phyloP scores from a whole-genome alignment of 2,329 filamentous ascomycete species.

The Colletotrichum magnum region DNA sequence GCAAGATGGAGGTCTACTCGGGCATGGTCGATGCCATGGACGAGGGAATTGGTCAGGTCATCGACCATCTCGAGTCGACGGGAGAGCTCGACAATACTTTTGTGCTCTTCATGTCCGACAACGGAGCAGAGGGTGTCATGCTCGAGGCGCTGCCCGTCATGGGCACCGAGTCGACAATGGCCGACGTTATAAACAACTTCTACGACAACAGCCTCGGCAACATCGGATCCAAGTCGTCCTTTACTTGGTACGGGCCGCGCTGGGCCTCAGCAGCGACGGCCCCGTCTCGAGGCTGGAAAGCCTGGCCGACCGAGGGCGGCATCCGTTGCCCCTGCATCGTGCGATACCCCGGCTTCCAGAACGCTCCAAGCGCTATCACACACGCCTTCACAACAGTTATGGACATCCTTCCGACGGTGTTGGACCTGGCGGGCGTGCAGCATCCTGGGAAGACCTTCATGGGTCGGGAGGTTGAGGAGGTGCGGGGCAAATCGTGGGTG shows the following conservation, averaged over 20 bases:
- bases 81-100: slow-evolving; percentile 67
- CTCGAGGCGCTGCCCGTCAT: slow-evolving; percentile 35
- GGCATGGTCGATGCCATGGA: slow-evolving; percentile 72
- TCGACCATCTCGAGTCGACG: slow-evolving; percentile 63
- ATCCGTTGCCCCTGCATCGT: slow-evolving; percentile 58
- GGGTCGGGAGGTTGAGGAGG: slow-evolving; percentile 63
- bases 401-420: slow-evolving; percentile 63
- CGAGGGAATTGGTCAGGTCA: slow-evolving; percentile 64
- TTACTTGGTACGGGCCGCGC: slow-evolving; percentile 63
- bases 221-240: slow-evolving; percentile 64
- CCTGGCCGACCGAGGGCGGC: background rate
- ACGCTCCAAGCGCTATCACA: slow-evolving; percentile 50
- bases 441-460: slow-evolving; percentile 56
- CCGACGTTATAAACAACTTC: slow-evolving; percentile 64
- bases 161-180: slow-evolving; percentile 19
- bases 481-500: slow-evolving; percentile 65
- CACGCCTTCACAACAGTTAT: slow-evolving; percentile 65
- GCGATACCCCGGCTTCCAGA: slow-evolving; percentile 35
- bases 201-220: slow-evolving; percentile 66
- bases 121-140: slow-evolving; percentile 52
- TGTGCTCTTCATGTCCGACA: slow-evolving; percentile 69
- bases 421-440: slow-evolving; percentile 59
- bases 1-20: slow-evolving; percentile 63
- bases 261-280: slow-evolving; percentile 60
- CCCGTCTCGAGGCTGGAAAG: slow-evolving; percentile 42